phyloP scores from a whole-genome alignment of 2,329 filamentous ascomycete species.

The Hymenoscyphus fructigenus region DNA sequence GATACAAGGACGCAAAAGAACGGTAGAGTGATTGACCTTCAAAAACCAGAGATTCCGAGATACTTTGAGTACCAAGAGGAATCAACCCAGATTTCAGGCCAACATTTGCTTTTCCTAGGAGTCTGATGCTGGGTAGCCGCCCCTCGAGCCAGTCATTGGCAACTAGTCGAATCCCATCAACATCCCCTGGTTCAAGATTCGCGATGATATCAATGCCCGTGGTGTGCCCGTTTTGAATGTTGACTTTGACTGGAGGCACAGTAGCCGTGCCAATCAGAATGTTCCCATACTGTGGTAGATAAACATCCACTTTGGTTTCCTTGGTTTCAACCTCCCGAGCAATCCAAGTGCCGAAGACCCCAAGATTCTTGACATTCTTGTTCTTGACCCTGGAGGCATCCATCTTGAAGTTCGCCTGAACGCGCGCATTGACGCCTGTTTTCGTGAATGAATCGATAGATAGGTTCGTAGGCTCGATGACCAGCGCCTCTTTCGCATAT shows the following conservation, averaged over 20 bases:
- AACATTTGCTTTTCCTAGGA: conserved; percentile 73
- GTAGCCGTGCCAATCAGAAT: conserved; percentile 73
- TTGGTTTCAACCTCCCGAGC: conserved; percentile 73
- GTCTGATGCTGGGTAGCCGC: conserved; percentile 65
- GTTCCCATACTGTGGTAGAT: conserved; percentile 79
- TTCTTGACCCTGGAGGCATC: conserved; percentile 75
- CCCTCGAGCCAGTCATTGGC: conserved; percentile 89
- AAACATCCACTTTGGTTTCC: conserved; percentile 71
- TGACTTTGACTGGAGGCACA: conserved; percentile 73
- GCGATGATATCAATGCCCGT: conserved; percentile 79
- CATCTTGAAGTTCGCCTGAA: conserved; percentile 79
- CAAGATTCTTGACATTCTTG: conserved; percentile 70
- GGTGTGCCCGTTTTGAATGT: conserved; percentile 73
- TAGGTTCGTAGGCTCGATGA: conserved; percentile 79
- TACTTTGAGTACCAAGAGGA: conserved; percentile 70
- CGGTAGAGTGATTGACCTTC: conserved; percentile 77
- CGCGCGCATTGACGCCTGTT: conserved; percentile 72
- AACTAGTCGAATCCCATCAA: conserved; percentile 73
- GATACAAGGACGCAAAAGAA: conserved; percentile 59
- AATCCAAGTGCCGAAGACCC: conserved; percentile 76
- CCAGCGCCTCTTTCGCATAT: conserved; percentile 80
- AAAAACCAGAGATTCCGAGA: conserved; percentile 75
- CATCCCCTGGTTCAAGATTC: conserved; percentile 72
- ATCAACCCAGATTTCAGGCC: conserved; percentile 77
- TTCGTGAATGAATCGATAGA: conserved; percentile 83